Conservation (phyloP, 768 basidiomycete species). For the Boletus tomentosulus region DNA sequence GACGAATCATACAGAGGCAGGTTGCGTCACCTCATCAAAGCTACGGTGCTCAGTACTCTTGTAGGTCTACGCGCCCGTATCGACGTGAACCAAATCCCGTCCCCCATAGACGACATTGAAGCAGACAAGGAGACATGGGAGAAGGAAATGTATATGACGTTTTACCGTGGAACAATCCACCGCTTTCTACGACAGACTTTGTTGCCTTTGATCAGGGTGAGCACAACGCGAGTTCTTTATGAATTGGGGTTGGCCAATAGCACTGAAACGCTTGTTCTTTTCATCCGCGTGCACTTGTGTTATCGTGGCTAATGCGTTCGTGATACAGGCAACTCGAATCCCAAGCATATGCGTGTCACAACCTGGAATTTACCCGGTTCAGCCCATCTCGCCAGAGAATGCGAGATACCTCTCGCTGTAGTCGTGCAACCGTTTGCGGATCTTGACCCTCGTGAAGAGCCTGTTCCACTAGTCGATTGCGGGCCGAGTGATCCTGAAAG, state of each 20-base stretch:
- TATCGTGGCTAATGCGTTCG: conserved; percentile 13
- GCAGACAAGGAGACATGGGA: conserved; percentile 78
- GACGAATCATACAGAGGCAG: conserved; percentile 46
- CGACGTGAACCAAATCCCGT: conserved; percentile 89
- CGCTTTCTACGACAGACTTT: conserved; percentile 84
- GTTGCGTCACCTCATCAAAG: conserved; percentile 2
- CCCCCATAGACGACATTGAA: conserved; percentile 75
- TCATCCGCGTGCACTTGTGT: not conserved
- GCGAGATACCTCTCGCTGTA: conserved; percentile 80
- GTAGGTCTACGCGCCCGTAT: conserved; percentile 77
- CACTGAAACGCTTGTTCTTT: not conserved
- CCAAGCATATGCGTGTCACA: conserved; percentile 84
- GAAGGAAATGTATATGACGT: conserved; percentile 60
- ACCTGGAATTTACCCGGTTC: conserved; percentile 87
- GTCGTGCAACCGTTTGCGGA: conserved; percentile 89
- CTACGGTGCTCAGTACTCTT: conserved; percentile 4
- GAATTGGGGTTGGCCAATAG: not conserved
- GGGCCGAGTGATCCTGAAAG: conserved; percentile 74
- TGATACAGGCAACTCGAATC: conserved; percentile 76
- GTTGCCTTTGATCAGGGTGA: conserved; percentile 87
- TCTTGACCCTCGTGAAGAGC: conserved; percentile 71
- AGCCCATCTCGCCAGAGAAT: conserved; percentile 72
- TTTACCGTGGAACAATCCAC: conserved; percentile 58
- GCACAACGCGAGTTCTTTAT: conserved; percentile 1
- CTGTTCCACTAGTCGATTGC: conserved; percentile 72